These are phyloP conservation scores for Dactylellina drechsleri DNA, from an alignment of 2,329 filamentous ascomycete species.

Conservation along the genomic window DNA sequence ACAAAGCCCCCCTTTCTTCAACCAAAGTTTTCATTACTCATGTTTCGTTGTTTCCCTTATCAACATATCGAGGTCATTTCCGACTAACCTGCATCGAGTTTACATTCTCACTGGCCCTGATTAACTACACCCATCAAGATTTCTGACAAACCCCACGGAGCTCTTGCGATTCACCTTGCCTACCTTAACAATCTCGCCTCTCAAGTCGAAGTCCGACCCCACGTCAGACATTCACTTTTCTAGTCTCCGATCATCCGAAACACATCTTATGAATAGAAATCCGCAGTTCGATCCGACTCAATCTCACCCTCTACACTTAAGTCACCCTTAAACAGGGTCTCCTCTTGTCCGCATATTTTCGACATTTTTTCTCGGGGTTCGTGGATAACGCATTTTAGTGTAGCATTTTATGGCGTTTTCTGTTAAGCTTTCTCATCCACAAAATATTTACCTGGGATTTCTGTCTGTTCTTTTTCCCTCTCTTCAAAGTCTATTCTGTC, in stretches of 20 bases:
- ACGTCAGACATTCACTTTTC: neutral
- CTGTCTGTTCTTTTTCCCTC: constrained; percentile 7
- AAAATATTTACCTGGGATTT: constrained; percentile 8
- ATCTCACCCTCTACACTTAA: neutral
- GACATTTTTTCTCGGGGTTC: neutral
- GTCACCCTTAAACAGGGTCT: neutral
- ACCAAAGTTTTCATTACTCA: no score
- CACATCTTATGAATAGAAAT: neutral
- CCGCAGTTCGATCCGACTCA: neutral
- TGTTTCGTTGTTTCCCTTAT: no score
- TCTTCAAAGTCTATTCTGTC: constrained; percentile 6
- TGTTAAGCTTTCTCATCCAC: neutral
- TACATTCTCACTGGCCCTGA: no score
- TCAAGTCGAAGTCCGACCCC: constrained; percentile 3
- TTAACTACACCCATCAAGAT: no score
- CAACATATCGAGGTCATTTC: no score
- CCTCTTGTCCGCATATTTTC: constrained; percentile 7
- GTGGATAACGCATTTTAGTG: constrained; percentile 7
- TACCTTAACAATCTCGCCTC: neutral
- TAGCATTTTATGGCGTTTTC: constrained; percentile 21
- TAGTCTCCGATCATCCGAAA: neutral
- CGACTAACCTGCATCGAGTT: no score
- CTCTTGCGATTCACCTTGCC: neutral
- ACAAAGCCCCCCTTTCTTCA: no score
- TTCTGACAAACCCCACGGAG: no score